Conservation (phyloP, 1,284 basidiomycete genomes). For the Termitomyces sp. region DNA sequence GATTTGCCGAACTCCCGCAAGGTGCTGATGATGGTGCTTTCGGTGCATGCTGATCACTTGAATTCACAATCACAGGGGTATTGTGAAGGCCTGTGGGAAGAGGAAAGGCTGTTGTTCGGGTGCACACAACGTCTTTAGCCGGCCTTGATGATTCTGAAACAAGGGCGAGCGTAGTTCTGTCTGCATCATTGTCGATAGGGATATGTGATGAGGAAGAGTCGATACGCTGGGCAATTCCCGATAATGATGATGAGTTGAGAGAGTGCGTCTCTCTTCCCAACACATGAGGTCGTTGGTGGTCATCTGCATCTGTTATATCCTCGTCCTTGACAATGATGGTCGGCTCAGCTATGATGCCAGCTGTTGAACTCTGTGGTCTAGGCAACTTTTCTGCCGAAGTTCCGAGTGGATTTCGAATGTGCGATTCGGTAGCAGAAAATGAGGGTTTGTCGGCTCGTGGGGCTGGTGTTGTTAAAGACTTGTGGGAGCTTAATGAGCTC, state of each 20-base stretch:
- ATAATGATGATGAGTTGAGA: not conserved
- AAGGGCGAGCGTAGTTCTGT: not conserved
- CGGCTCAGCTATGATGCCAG: not conserved
- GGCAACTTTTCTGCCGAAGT: not conserved
- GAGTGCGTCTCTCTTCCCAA: not conserved
- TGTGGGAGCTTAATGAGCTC: not conserved
- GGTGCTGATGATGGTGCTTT: not conserved
- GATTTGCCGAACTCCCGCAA: not conserved
- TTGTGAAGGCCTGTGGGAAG: not conserved
- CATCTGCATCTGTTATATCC: not conserved
- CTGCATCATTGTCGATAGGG: not conserved
- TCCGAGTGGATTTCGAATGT: not conserved
- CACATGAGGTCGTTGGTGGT: not conserved
- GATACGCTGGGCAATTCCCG: not conserved
- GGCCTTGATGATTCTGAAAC: not conserved
- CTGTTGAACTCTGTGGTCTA: not conserved
- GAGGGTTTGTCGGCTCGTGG: not conserved
- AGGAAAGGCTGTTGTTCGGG: not conserved
- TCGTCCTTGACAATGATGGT: not conserved
- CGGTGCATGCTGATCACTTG: not conserved
- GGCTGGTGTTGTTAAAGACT: too few species aligned
- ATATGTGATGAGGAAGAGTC: not conserved
- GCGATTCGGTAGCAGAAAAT: not conserved
- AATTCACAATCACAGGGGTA: not conserved
- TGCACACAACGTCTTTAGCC: not conserved